Conservation (phyloP, 2,329 filamentous ascomycete species). For the Epichloe amarillans region DNA sequence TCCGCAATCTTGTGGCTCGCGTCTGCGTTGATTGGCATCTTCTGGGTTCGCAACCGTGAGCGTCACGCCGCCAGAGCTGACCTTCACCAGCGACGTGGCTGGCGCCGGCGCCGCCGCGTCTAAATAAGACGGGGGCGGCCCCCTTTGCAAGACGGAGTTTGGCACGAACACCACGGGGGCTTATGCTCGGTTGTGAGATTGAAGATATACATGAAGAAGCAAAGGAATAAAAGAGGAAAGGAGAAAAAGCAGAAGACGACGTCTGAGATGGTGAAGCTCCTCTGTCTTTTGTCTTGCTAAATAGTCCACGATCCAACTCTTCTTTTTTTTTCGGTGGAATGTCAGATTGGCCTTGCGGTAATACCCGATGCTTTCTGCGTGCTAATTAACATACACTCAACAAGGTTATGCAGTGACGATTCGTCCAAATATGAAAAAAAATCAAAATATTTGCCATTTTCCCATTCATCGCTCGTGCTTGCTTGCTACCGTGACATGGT, state of each 20-base stretch:
- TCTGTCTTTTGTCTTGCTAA: neutral
- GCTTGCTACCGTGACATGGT: too few species aligned
- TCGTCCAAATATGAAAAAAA: too few species aligned
- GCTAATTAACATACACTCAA: too few species aligned
- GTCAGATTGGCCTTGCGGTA: neutral
- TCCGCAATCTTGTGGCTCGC: constrained; percentile 59
- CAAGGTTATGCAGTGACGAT: too few species aligned
- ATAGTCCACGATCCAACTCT: neutral
- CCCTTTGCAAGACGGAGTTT: too few species aligned
- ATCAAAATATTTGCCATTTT: too few species aligned
- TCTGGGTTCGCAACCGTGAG: constrained; percentile 35
- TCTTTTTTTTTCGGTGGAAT: neutral
- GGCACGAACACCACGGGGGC: too few species aligned
- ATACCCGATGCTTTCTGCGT: neutral
- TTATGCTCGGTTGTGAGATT: too few species aligned
- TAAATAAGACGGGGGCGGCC: constrained; percentile 13
- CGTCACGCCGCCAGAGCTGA: constrained; percentile 19
- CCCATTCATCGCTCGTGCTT: too few species aligned
- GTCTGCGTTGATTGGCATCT: constrained; percentile 43
- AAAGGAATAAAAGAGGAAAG: neutral
- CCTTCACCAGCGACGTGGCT: constrained; percentile 21
- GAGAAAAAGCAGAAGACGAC: too few species aligned
- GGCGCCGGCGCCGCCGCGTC: constrained; percentile 30
- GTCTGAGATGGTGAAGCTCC: neutral
- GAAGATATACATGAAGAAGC: neutral